phyloP scores from a whole-genome alignment of 208 protist species.

The Acanthamoeba polyphaga region DNA sequence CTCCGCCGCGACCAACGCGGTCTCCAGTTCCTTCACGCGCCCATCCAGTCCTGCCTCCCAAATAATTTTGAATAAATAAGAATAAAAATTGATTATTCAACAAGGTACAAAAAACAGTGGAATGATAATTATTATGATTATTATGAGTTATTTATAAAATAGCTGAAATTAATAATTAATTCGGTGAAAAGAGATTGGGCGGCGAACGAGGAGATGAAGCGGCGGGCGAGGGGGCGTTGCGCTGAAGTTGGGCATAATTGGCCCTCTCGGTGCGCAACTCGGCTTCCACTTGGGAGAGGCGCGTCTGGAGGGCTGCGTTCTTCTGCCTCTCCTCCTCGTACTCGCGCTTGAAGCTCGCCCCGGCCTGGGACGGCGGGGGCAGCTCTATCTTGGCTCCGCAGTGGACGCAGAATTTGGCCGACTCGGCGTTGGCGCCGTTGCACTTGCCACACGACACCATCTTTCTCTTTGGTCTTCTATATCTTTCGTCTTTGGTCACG shows the following conservation, averaged over 20 bases:
- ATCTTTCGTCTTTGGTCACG: too few relatives aligned
- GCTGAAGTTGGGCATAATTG: too few relatives aligned
- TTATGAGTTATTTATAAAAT: background rate
- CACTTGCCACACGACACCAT: conserved; percentile 22
- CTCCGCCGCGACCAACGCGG: background rate
- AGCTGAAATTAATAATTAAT: background rate
- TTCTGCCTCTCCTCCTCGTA: conserved; percentile 16
- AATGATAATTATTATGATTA: too few relatives aligned
- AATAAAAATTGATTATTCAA: background rate
- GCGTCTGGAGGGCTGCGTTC: background rate
- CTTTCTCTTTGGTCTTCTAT: too few relatives aligned
- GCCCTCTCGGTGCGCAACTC: background rate
- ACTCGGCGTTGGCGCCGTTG: background rate
- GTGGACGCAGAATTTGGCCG: conserved; percentile 40
- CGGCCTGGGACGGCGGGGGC: background rate
- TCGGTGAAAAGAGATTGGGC: background rate
- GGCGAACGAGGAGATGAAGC: background rate
- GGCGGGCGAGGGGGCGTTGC: background rate
- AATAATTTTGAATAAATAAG: background rate
- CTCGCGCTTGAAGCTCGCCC: background rate
- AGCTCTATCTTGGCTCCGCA: conserved; percentile 1
- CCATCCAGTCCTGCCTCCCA: background rate
- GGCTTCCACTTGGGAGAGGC: conserved; percentile 19
- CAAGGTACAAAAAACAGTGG: too few relatives aligned
- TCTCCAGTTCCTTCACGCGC: conserved; percentile 4